phyloP scores from a whole-genome alignment of 1,284 basidiomycete genomes.

The Melanopsichium pennsylvanicum region DNA sequence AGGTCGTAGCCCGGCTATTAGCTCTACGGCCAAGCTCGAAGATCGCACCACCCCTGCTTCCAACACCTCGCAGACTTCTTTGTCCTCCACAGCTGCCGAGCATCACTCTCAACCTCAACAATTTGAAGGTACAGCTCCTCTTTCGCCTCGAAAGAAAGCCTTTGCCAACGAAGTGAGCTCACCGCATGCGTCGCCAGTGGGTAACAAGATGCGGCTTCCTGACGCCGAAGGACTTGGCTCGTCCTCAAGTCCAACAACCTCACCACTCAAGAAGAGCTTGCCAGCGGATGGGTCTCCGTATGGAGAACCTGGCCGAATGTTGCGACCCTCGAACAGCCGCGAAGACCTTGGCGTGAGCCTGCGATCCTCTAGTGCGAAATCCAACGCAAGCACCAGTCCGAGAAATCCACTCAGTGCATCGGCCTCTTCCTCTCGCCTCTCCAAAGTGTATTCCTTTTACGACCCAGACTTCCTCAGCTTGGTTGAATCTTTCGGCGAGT shows the following conservation, averaged over 20 bases:
- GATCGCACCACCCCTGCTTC: background rate
- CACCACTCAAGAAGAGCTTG: constrained; percentile 18
- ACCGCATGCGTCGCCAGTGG: constrained; percentile 12
- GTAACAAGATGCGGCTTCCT: constrained; percentile 8
- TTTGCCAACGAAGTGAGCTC: constrained; percentile 4
- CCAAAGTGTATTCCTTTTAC: constrained; percentile 77
- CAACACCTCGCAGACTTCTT: constrained; percentile 16
- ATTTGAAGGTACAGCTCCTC: constrained; percentile 23
- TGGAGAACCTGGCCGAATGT: background rate
- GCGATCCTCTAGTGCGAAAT: constrained; percentile 10
- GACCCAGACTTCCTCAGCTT: constrained; percentile 75
- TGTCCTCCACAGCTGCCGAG: constrained; percentile 15
- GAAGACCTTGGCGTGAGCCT: constrained; percentile 32
- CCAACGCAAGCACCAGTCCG: background rate
- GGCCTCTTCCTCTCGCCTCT: constrained; percentile 27
- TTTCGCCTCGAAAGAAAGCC: constrained; percentile 28
- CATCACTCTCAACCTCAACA: constrained; percentile 6
- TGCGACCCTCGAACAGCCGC: constrained; percentile 19
- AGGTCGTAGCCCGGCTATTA: constrained; percentile 23
- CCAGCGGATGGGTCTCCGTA: constrained; percentile 12
- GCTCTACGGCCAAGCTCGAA: constrained; percentile 22
- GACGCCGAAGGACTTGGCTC: constrained; percentile 1
- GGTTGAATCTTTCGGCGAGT: constrained; percentile 65
- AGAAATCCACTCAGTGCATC: constrained; percentile 30
- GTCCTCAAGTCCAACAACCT: constrained; percentile 15